A percentile compares a stretch with the other conserved stretches of the same genome.
These are phyloP conservation scores for Lycium ferocissimum DNA, from an alignment of 257 asterid genomes.

Conservation along the genomic window DNA sequence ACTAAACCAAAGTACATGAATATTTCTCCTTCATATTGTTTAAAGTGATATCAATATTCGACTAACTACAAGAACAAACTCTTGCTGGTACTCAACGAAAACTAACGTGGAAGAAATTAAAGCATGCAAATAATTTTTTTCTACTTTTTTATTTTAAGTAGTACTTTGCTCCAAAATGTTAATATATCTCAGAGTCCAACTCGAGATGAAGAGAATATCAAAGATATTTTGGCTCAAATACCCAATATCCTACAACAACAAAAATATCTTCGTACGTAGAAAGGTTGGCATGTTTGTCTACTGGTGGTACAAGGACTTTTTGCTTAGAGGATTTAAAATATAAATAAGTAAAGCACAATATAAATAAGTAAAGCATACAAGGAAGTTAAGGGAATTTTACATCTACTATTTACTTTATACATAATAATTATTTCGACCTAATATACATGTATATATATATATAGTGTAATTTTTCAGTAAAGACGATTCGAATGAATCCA, in stretches of 20 bases:
- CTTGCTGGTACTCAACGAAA: not conserved
- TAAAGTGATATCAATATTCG: not conserved
- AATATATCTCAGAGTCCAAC: not conserved
- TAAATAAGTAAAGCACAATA: no score
- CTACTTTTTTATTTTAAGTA: not conserved
- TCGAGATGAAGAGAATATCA: not conserved
- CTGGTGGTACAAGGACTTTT: no score
- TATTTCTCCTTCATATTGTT: not conserved
- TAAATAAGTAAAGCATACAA: no score
- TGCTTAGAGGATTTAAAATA: no score
- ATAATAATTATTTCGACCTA: no score
- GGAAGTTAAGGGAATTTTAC: no score
- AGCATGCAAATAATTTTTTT: not conserved
- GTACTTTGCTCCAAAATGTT: not conserved
- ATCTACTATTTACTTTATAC: no score
- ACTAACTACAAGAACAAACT: no score
- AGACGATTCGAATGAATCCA: no score
- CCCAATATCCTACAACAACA: not conserved
- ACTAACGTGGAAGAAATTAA: not conserved
- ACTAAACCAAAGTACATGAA: not conserved
- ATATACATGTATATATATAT: no score
- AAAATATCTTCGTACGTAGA: not conserved
- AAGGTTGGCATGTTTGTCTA: no score
- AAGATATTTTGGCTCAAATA: slow-evolving; percentile 22
- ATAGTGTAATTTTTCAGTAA: no score